A percentile compares a stretch with the other conserved stretches of the same genome.
Conservation (phyloP, 345 rosid species). For the Arabidopsis arenosa region DNA sequence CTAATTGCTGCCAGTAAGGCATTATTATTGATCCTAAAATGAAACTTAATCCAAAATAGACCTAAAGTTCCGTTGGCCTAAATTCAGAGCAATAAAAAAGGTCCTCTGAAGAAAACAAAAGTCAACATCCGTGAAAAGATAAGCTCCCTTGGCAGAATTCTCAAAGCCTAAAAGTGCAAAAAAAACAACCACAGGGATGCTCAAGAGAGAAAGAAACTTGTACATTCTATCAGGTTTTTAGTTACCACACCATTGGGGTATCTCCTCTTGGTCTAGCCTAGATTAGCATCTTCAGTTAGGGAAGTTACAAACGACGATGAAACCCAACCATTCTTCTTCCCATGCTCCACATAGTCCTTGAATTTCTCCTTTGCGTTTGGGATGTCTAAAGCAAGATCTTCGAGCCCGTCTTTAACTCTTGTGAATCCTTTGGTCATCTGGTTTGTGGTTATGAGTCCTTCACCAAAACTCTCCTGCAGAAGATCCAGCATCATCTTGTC, state of each 20-base stretch:
- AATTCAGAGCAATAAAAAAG: constrained; percentile 1
- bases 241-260: constrained; percentile 5
- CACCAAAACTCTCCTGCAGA: constrained; percentile 68
- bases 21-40: background rate
- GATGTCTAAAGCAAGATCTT: constrained; percentile 83
- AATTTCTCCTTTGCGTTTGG: constrained; percentile 85
- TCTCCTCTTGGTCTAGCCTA: constrained; percentile 3
- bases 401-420: constrained; percentile 78
- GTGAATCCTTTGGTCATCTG: constrained; percentile 90
- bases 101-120: background rate
- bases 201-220: constrained; percentile 19
- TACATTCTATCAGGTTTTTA: constrained; percentile 26
- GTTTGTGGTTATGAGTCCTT: constrained; percentile 80
- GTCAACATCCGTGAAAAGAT: constrained; percentile 12
- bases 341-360: constrained; percentile 60
- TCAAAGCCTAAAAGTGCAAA: constrained; percentile 35
- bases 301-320: constrained; percentile 50
- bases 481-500: constrained; percentile 71
- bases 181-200: constrained; percentile 30
- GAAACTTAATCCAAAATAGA: constrained; percentile 6
- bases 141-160: constrained; percentile 36
- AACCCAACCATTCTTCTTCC: constrained; percentile 81
- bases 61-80: background rate
- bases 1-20: background rate
- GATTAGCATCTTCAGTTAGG: constrained; percentile 23